Evolutionary conservation across 768 basidiomycete genomes (phyloP), one percentile per base, ranked within the genome.

Genomic region (Leccinum subtestaceum): DNA sequence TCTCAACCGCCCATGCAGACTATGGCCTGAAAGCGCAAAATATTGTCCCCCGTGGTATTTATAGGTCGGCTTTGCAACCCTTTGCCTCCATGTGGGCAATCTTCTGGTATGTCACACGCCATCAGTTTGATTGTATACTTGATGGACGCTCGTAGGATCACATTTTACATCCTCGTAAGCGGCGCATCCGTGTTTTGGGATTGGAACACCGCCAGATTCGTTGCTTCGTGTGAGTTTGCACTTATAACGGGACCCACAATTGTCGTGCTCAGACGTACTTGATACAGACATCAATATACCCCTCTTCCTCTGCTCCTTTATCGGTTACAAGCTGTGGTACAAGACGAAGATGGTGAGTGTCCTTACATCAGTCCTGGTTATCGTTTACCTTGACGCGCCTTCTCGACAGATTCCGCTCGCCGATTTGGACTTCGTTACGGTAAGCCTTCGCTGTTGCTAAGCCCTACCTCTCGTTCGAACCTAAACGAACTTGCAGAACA

Each of bases 381-480:
- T 38, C 3, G 13, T 54, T 55, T 31, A 23, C 15, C 21, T 45
- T 8, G 15, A 38, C 11, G 2, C 17, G 7, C 3, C 5, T 48
- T 51, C 36, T 5, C 38, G 17, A 17, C 27, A 69, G 67, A 5
- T 13, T 55, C 60, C 67, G 19, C 67, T 69, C 19, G 55, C 48
- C n/a, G 83, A 90, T 63, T 87, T 89, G 82, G 89, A 90, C 70
- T 87, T 89, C 59, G 80, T 84, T 60, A 86, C 87, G 36, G 86
- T 84, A 58, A 56, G 82, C 70, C 2, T 55, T 32, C 1, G 5
- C 25, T 23, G 3, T 7, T 13, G 29, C 46, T n/a, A 21, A 48
- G 11, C 43, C 13, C 2, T 10, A 2, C 29, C 36, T 36, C 12
- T 27, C 8, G n/a, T 48, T 21, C 32, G 11, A 12, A 15, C 32